These are phyloP conservation scores for Collybia mongolica DNA, from an alignment of 768 basidiomycete species.

Conservation along the genomic window DNA sequence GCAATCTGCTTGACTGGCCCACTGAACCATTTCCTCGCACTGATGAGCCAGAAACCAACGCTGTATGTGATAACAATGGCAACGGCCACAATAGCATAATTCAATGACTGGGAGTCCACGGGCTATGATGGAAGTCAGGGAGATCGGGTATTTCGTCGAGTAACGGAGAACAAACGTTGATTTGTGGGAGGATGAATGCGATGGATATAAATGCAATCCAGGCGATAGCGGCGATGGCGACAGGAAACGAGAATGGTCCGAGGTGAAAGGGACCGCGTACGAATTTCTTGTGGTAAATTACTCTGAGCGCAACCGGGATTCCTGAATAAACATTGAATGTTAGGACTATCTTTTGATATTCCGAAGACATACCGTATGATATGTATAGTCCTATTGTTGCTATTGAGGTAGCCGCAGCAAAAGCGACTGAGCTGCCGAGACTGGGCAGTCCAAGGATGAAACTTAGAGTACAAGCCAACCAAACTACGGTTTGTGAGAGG, in stretches of 20 bases:
- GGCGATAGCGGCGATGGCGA: constrained; percentile 52
- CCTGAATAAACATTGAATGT: constrained; percentile 25
- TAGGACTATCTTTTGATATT: neutral
- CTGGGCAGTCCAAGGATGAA: constrained; percentile 76
- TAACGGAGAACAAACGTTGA: constrained; percentile 42
- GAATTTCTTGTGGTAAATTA: constrained; percentile 59
- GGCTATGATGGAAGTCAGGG: constrained; percentile 37
- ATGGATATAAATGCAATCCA: constrained; percentile 78
- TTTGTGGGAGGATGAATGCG: constrained; percentile 69
- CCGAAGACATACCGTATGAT: constrained; percentile 62
- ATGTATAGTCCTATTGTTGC: constrained; percentile 78
- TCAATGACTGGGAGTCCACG: constrained; percentile 68
- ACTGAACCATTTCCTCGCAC: constrained; percentile 70
- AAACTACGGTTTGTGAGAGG: constrained; percentile 52
- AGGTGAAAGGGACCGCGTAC: constrained; percentile 73
- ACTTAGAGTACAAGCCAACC: constrained; percentile 76
- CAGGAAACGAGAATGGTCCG: constrained; percentile 58
- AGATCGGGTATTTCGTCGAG: neutral
- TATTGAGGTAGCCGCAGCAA: constrained; percentile 57
- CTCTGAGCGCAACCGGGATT: constrained; percentile 68
- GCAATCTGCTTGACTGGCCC: constrained; percentile 69
- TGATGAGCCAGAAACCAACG: constrained; percentile 67
- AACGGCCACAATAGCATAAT: constrained; percentile 75
- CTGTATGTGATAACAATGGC: constrained; percentile 68
- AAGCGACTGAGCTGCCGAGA: constrained; percentile 71